Percentiles rank a stretch among this genome's conserved stretches.
phyloP scores from a whole-genome alignment of 306 rosid genomes.

The Crotalaria pallida region DNA sequence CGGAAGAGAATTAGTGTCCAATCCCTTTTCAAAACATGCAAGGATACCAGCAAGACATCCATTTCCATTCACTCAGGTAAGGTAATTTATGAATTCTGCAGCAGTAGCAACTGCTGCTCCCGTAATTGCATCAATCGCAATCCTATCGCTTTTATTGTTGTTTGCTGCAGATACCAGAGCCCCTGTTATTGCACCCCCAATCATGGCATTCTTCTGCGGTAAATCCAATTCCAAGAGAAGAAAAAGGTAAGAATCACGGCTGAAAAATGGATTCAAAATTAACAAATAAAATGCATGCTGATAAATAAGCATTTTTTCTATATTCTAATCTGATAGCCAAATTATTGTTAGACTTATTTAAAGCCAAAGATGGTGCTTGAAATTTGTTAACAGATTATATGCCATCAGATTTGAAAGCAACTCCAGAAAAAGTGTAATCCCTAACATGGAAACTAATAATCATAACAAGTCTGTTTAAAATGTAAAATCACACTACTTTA shows the following conservation, averaged over 20 bases:
- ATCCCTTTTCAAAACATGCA: constrained; percentile 14
- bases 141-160: constrained; percentile 40
- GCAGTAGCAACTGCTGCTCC: constrained; percentile 96
- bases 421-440: background rate
- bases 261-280: background rate
- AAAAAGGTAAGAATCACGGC: background rate
- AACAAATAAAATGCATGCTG: background rate
- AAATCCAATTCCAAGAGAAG: constrained; percentile 22
- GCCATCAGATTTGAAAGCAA: constrained; percentile 1
- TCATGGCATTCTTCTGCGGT: constrained; percentile 85
- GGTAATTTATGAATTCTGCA: constrained; percentile 72
- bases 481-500: background rate
- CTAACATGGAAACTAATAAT: constrained; percentile 4
- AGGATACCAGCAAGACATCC: background rate
- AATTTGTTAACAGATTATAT: background rate
- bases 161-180: constrained; percentile 59
- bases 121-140: constrained; percentile 65
- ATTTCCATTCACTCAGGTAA: constrained; percentile 39
- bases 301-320: background rate
- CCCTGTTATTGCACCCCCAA: constrained; percentile 86
- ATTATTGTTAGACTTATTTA: background rate
- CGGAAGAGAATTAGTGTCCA: background rate
- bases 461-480: background rate
- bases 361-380: constrained; percentile 9
- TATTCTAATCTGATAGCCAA: background rate